Evolutionary conservation across 176 grass and related monocot species (phyloP), one percentile per base, ranked within the genome.

Genomic region (Phoenix roebelenii): DNA sequence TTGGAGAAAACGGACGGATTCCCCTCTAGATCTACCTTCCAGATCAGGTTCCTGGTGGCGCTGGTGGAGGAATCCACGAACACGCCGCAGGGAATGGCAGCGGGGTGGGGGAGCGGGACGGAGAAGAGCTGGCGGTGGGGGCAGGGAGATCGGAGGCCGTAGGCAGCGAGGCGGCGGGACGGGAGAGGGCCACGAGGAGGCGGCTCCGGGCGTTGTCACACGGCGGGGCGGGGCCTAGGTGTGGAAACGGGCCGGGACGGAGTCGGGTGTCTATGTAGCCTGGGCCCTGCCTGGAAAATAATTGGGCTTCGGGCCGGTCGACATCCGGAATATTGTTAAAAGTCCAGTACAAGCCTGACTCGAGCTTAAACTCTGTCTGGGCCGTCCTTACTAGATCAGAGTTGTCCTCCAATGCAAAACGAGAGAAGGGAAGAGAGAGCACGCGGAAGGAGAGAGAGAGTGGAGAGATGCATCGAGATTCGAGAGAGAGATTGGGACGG

Each of bases 261-360:
- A 4, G 0, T 28, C 19, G 23, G 77, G 70, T 28, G 26, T 4
- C 4, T 0, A 9, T 55, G 59, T 4, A 70, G 54, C 49, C 67
- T 55, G 30, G 80, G 74, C 28, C 28, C 80, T 78, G 12, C 88
- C 81, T 5, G 26, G 69, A 91, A 64, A 63, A 85, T 73, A 91
- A 78, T 63, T 84, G 72, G 3, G 78, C 72, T 51, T 82, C 78
- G 51, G 83, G 81, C 87, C 92, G 91, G 28, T 80, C 92, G 22
- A 97, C 81, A 35, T 67, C 65, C 25, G 5, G 0, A 28, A 3
- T 28, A 4, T 0, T 4, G 4, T 28, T 26, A 28, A 28, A 26
- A 28, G 0, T 28, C 3, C 25, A 28, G 25, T 3, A 3, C 25
- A 28, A 3, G 25, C 25, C 25, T 20, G 20, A 20, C 20, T 20